These are phyloP conservation scores for Lolium perenne DNA, from an alignment of 176 grass and related monocot species.

Conservation along the genomic window DNA sequence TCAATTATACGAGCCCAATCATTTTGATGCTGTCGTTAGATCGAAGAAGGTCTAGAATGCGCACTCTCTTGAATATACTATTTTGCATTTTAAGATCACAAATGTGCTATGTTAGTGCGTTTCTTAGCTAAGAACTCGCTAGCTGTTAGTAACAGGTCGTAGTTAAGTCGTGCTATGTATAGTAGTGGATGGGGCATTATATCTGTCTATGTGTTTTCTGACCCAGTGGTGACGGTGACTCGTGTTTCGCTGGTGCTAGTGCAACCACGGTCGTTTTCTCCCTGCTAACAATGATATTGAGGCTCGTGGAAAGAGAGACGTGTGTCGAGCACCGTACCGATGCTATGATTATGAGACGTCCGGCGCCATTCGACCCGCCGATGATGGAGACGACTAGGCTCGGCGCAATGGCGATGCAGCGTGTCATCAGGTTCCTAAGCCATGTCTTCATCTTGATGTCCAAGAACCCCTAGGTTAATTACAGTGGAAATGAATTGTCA, in stretches of 20 bases:
- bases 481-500: background rate
- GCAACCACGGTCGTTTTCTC: background rate
- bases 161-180: background rate
- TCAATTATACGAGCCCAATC: background rate
- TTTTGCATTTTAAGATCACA: background rate
- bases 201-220: background rate
- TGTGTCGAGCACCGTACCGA: slow-evolving; percentile 50
- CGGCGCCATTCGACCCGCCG: slow-evolving; percentile 71
- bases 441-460: slow-evolving; percentile 38
- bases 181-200: slow-evolving; percentile 32
- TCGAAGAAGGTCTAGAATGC: background rate
- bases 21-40: background rate
- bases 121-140: background rate
- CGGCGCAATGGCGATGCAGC: slow-evolving; percentile 73
- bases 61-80: background rate
- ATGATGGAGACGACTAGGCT: slow-evolving; percentile 84
- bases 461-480: slow-evolving; percentile 3
- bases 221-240: background rate
- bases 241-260: background rate
- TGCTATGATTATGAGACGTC: slow-evolving; percentile 86
- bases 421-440: slow-evolving; percentile 22
- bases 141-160: background rate
- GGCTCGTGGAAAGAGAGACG: background rate
- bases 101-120: background rate
- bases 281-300: too few species aligned